Conservation (phyloP, 139 green algal species). For the Closterium sp. region DNA sequence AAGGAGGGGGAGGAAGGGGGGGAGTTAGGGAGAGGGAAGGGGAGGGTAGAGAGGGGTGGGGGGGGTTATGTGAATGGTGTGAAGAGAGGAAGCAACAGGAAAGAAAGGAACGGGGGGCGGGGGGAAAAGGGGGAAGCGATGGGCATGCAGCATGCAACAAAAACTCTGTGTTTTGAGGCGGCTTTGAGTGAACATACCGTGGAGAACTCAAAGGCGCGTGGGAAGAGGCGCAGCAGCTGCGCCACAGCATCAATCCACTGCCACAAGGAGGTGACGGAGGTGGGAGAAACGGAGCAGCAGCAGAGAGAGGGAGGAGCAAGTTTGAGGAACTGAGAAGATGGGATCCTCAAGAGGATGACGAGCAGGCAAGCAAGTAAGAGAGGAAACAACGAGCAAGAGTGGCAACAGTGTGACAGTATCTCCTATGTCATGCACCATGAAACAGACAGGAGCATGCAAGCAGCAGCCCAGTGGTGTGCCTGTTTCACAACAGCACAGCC, state of each 20-base stretch:
- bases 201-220: slow-evolving; percentile 38
- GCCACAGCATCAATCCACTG: slow-evolving; percentile 39
- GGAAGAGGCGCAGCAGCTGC: slow-evolving; percentile 41
- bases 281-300: background rate
- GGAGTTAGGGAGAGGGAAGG: too few species aligned
- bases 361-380: background rate
- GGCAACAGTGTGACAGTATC: too few species aligned
- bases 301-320: background rate
- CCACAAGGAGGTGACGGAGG: background rate
- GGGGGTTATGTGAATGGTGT: too few species aligned
- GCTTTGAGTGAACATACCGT: background rate
- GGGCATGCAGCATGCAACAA: background rate
- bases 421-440: too few species aligned
- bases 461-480: too few species aligned
- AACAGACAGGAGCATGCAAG: too few species aligned
- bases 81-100: background rate
- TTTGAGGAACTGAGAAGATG: background rate
- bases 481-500: background rate
- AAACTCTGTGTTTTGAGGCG: background rate
- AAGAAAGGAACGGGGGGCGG: background rate
- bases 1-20: background rate
- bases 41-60: too few species aligned
- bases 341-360: background rate
- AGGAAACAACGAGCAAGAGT: background rate
- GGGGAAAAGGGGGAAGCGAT: background rate